These are phyloP conservation scores for Fusarium cyanostomum DNA, from an alignment of 2,329 filamentous ascomycete genomes.

Conservation along the genomic window DNA sequence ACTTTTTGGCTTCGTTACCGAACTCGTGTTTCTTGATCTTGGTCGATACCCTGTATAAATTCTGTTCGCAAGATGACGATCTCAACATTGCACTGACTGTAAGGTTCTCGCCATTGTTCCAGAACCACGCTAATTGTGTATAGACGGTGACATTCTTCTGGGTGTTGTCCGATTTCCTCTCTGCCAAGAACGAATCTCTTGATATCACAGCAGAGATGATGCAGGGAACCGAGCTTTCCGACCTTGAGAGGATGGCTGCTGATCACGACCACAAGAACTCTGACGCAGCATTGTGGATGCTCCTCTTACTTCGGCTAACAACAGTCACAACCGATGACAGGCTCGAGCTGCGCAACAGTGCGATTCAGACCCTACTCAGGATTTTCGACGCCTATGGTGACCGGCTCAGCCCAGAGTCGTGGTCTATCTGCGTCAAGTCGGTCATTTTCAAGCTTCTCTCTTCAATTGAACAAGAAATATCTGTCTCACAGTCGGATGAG, in stretches of 20 bases:
- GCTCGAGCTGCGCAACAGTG: constrained; percentile 82
- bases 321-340: constrained; percentile 76
- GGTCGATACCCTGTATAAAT: constrained; percentile 87
- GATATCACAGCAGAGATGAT: constrained; percentile 67
- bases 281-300: constrained; percentile 79
- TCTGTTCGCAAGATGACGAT: constrained; percentile 89
- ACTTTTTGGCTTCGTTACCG: constrained; percentile 82
- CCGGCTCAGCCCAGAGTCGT: constrained; percentile 78
- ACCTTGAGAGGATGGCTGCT: constrained; percentile 67
- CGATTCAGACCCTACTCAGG: constrained; percentile 87
- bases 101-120: constrained; percentile 44
- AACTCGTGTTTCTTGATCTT: constrained; percentile 78
- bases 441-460: constrained; percentile 83
- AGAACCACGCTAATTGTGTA: constrained; percentile 6
- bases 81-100: constrained; percentile 94
- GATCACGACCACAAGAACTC: constrained; percentile 68
- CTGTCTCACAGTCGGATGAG: constrained; percentile 49
- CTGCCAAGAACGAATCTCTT: constrained; percentile 65
- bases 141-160: constrained; percentile 94
- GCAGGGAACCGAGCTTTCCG: constrained; percentile 58
- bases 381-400: constrained; percentile 94
- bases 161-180: constrained; percentile 91
- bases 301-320: constrained; percentile 76
- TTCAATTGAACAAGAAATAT: constrained; percentile 70
- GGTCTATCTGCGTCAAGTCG: constrained; percentile 82